Evolutionary conservation across 2,329 filamentous ascomycete species (phyloP).

Genomic region (Ramichloridium luteum): DNA sequence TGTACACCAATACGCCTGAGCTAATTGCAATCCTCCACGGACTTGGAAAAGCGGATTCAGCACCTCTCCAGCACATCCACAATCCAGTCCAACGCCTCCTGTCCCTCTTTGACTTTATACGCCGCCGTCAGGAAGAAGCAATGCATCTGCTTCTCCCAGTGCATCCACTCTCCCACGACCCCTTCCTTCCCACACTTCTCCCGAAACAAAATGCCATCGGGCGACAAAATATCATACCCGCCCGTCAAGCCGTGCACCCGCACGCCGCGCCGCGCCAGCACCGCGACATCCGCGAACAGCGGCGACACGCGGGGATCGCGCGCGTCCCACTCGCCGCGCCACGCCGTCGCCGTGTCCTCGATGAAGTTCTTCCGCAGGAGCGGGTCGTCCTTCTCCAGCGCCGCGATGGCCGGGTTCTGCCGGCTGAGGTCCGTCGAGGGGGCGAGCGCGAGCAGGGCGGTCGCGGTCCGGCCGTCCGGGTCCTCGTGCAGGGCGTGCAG

Average conservation of each 20-base stretch:
- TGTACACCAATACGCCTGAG: no score
- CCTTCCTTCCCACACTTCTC: conserved; percentile 33
- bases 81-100: conserved; percentile 35
- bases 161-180: conserved; percentile 42
- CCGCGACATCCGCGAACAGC: conserved; percentile 31
- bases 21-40: no score
- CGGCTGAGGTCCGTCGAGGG: conserved; percentile 40
- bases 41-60: no score
- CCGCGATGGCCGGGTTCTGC: conserved; percentile 33
- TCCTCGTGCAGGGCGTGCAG: conserved; percentile 28
- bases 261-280: conserved; percentile 30
- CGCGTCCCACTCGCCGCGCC: conserved; percentile 30
- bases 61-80: conserved; percentile 22
- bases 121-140: conserved; percentile 42
- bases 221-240: conserved; percentile 41
- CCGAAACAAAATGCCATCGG: conserved; percentile 39
- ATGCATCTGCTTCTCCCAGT: conserved; percentile 51
- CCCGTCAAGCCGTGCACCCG: conserved; percentile 42
- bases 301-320: conserved; percentile 39
- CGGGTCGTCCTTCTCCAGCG: conserved; percentile 33
- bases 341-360: conserved; percentile 30
- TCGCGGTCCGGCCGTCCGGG: conserved; percentile 7
- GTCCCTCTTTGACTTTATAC: conserved; percentile 38
- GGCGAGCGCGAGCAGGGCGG: conserved; percentile 34
- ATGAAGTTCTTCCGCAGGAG: conserved; percentile 34